Conservation (phyloP, 228 moss, liverwort and hornwort genomes). For the Sphagnum fallax region DNA sequence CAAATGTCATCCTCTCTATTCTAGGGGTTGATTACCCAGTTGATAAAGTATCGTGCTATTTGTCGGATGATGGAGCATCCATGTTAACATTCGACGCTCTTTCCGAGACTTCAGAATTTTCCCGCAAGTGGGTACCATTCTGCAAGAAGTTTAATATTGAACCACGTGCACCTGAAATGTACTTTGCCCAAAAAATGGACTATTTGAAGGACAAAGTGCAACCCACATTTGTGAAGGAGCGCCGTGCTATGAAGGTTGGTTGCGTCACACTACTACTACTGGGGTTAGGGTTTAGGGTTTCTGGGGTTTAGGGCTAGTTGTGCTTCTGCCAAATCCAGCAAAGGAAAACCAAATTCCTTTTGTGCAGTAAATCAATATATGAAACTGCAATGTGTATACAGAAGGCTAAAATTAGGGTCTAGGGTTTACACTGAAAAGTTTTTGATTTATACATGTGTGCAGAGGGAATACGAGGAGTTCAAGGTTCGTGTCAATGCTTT, state of each 20-base stretch:
- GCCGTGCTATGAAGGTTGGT: constrained; percentile 77
- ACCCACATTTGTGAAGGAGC: constrained; percentile 77
- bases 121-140: constrained; percentile 83
- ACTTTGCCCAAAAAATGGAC: constrained; percentile 73
- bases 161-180: constrained; percentile 76
- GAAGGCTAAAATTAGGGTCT: no score
- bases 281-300: background rate
- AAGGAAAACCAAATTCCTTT: no score
- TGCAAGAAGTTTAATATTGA: constrained; percentile 77
- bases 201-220: constrained; percentile 82
- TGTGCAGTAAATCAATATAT: no score
- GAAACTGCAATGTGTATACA: no score
- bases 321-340: no score
- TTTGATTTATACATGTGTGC: constrained; percentile 4
- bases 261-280: background rate
- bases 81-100: constrained; percentile 71
- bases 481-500: constrained; percentile 68
- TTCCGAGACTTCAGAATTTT: constrained; percentile 72
- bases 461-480: constrained; percentile 81
- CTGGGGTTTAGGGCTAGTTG: no score
- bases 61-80: constrained; percentile 79
- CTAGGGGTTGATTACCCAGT: constrained; percentile 80
- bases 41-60: constrained; percentile 73
- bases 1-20: constrained; percentile 75
- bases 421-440: no score